Evolutionary conservation across 371 early-diverging fungal genomes (phyloP).

Genomic region (Circinella minor): DNA sequence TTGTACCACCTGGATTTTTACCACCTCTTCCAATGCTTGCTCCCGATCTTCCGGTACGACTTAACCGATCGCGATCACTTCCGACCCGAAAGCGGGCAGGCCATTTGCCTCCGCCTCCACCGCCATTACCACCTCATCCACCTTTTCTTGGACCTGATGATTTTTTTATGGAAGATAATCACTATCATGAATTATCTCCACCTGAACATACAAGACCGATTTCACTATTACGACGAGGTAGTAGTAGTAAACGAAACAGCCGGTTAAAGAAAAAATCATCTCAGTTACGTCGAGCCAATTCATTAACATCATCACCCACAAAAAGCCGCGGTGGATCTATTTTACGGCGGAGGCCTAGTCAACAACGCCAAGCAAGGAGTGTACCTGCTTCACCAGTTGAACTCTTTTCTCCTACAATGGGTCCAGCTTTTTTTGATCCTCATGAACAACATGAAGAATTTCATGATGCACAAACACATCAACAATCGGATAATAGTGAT

Average conservation of each 20-base stretch:
- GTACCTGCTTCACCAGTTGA: conserved; percentile 20
- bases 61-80: conserved; percentile 5
- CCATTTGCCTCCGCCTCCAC: not conserved
- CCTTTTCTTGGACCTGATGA: not conserved
- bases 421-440: not conserved
- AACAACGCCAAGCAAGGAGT: conserved; percentile 8
- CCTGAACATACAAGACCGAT: no score
- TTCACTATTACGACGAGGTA: not conserved
- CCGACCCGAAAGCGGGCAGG: conserved; percentile 2
- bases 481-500: not conserved
- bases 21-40: conserved; percentile 12
- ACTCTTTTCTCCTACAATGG: conserved; percentile 13
- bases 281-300: conserved; percentile 3
- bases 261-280: not conserved
- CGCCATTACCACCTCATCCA: conserved; percentile 6
- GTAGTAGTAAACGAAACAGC: not conserved
- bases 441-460: conserved; percentile 6
- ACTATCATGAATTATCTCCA: no score
- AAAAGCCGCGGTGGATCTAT: not conserved
- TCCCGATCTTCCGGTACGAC: conserved; percentile 6
- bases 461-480: conserved; percentile 15
- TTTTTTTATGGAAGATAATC: no score
- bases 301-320: conserved; percentile 10
- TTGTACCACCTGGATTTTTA: conserved; percentile 12
- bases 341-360: no score